phyloP scores from a whole-genome alignment of 2,329 filamentous ascomycete species.

The Epichloe hybrida region DNA sequence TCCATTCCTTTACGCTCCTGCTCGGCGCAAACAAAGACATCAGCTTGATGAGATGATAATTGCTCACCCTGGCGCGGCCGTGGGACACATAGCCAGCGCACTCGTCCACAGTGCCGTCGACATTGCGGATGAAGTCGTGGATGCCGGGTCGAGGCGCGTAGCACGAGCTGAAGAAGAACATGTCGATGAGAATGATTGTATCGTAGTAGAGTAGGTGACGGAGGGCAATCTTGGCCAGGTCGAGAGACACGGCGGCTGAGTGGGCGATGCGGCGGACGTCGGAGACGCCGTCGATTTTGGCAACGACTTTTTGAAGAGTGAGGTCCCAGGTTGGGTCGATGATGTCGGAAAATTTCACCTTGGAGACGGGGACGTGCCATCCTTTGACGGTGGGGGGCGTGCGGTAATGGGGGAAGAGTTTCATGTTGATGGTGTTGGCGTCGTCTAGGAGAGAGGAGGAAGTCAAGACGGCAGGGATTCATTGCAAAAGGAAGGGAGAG shows the following conservation, averaged over 20 bases:
- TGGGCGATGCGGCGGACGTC: slow-evolving; percentile 79
- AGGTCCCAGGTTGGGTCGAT: slow-evolving; percentile 61
- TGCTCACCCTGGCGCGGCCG: slow-evolving; percentile 30
- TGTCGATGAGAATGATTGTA: slow-evolving; percentile 77
- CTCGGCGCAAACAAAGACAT: slow-evolving; percentile 79
- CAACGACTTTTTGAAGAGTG: slow-evolving; percentile 65
- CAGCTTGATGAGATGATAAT: slow-evolving; percentile 61
- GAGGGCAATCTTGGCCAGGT: slow-evolving; percentile 73
- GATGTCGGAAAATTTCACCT: slow-evolving; percentile 50
- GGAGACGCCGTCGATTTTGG: slow-evolving; percentile 80
- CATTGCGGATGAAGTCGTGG: slow-evolving; percentile 63
- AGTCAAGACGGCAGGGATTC: background rate
- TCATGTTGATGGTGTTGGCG: slow-evolving; percentile 90
- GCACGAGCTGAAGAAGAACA: slow-evolving; percentile 87
- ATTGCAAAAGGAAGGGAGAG: background rate
- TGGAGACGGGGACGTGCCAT: slow-evolving; percentile 80
- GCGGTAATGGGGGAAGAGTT: slow-evolving; percentile 75
- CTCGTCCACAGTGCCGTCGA: slow-evolving; percentile 65
- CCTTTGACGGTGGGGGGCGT: slow-evolving; percentile 70
- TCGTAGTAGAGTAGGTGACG: slow-evolving; percentile 89
- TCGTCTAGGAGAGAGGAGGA: slow-evolving; percentile 46
- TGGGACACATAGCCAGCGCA: slow-evolving; percentile 70
- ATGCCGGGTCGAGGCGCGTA: slow-evolving; percentile 74
- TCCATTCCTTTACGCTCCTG: slow-evolving; percentile 77
- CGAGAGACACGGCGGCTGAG: slow-evolving; percentile 73